A percentile compares a stretch with the other conserved stretches of the same genome.
Evolutionary conservation across 2,329 filamentous ascomycete genomes (phyloP).

Genomic region (Onygenales sp.): DNA sequence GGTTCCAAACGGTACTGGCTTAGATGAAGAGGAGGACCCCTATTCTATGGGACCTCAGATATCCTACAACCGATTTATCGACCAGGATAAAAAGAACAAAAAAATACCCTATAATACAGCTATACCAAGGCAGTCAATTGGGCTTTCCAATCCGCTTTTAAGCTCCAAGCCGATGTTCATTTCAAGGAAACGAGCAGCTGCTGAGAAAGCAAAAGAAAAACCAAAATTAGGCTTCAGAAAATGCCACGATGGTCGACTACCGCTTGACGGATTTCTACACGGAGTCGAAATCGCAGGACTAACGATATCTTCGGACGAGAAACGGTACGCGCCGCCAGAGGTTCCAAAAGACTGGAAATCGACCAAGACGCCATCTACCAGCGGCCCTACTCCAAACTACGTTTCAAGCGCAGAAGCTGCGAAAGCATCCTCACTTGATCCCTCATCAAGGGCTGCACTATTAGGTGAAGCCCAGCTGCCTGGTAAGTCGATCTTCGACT

Average conservation of each 20-base stretch:
- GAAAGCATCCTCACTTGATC: slow-evolving; percentile 64
- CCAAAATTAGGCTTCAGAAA: slow-evolving; percentile 45
- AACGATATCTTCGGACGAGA: slow-evolving; percentile 35
- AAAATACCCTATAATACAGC: slow-evolving; percentile 41
- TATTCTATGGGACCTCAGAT: slow-evolving; percentile 89
- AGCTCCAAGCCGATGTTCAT: slow-evolving; percentile 64
- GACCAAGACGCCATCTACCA: slow-evolving; percentile 36
- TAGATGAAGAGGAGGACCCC: slow-evolving; percentile 90
- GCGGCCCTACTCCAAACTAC: slow-evolving; percentile 34
- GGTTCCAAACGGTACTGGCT: slow-evolving; percentile 82
- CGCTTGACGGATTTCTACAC: slow-evolving; percentile 71
- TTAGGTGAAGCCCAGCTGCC: slow-evolving; percentile 74
- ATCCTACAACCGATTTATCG: slow-evolving; percentile 73
- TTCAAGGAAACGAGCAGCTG: slow-evolving; percentile 50
- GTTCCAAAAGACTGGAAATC: slow-evolving; percentile 59
- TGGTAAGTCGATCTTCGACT: slow-evolving; percentile 94
- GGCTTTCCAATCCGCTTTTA: slow-evolving; percentile 53
- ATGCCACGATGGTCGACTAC: slow-evolving; percentile 74
- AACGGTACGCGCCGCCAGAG: slow-evolving; percentile 35
- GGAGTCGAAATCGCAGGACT: slow-evolving; percentile 44
- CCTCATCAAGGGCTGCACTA: slow-evolving; percentile 64
- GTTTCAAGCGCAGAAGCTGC: slow-evolving; percentile 67
- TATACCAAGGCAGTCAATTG: slow-evolving; percentile 30
- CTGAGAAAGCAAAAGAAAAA: slow-evolving; percentile 25
- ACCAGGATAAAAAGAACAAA: slow-evolving; percentile 71